A percentile compares a stretch with the other conserved stretches of the same genome.
Evolutionary conservation across 1,284 basidiomycete species (phyloP).

Genomic region (Leccinum olivaceoglutinosum): DNA sequence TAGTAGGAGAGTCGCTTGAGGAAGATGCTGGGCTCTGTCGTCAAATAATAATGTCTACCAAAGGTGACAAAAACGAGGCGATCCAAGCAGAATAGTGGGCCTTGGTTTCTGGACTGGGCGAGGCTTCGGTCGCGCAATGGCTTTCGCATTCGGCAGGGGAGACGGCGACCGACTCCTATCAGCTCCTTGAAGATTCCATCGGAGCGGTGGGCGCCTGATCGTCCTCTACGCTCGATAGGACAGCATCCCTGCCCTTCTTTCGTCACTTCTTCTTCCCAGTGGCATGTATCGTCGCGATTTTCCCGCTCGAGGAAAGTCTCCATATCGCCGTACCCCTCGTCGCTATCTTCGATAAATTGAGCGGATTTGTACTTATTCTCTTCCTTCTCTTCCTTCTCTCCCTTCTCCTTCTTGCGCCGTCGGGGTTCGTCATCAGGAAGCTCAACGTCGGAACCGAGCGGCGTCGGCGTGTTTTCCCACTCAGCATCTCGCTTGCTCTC

Average conservation of each 20-base stretch:
- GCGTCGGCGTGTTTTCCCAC: slow-evolving; percentile 52
- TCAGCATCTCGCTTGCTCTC: slow-evolving; percentile 60
- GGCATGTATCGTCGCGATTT: slow-evolving; percentile 52
- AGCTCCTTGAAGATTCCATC: slow-evolving; percentile 16
- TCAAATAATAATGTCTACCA: slow-evolving; percentile 5
- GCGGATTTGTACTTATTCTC: slow-evolving; percentile 79
- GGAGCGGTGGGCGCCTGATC: neutral
- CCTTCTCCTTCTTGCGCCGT: slow-evolving; percentile 46
- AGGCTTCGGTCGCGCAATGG: slow-evolving; percentile 23
- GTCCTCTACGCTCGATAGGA: slow-evolving; percentile 10
- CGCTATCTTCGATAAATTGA: slow-evolving; percentile 86
- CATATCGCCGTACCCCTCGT: slow-evolving; percentile 72
- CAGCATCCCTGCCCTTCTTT: slow-evolving; percentile 25
- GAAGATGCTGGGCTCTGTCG: slow-evolving; percentile 10
- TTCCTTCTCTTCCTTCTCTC: slow-evolving; percentile 71
- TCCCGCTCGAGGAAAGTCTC: slow-evolving; percentile 67
- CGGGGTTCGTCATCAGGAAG: slow-evolving; percentile 40
- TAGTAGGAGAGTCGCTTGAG: slow-evolving; percentile 17
- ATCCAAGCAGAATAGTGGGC: neutral
- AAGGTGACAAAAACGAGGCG: too few relatives aligned
- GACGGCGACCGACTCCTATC: slow-evolving; percentile 26
- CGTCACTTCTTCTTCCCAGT: slow-evolving; percentile 69
- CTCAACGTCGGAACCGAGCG: slow-evolving; percentile 40
- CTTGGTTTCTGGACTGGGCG: slow-evolving; percentile 21
- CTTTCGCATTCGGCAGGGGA: slow-evolving; percentile 1